A percentile compares a stretch with the other conserved stretches of the same genome.
Evolutionary conservation across 768 basidiomycete species (phyloP).

Genomic region (Coprinellus micaceus): DNA sequence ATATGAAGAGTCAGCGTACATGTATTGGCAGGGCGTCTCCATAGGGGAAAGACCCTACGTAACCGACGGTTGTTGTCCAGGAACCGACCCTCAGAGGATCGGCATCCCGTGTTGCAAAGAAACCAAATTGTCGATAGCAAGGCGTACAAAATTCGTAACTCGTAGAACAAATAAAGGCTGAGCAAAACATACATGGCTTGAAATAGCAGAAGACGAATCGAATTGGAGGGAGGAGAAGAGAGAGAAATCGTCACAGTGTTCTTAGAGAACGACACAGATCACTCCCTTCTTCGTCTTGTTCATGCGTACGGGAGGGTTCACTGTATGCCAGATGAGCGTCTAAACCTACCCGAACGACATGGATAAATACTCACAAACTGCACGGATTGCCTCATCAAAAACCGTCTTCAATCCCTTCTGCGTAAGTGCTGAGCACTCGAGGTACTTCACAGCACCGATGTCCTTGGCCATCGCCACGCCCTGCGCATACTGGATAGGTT

Average conservation of each 20-base stretch:
- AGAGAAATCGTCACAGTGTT: slow-evolving; percentile 17
- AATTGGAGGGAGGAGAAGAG: slow-evolving; percentile 7
- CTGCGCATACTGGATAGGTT: slow-evolving; percentile 88
- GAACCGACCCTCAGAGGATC: neutral
- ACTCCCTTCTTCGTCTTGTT: slow-evolving; percentile 24
- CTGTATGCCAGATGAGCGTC: slow-evolving; percentile 31
- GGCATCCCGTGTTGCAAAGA: neutral
- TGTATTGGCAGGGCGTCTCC: neutral
- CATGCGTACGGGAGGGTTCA: slow-evolving; percentile 68
- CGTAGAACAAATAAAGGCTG: slow-evolving; percentile 45
- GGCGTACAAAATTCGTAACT: slow-evolving; percentile 57
- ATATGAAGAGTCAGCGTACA: neutral
- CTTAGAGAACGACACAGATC: slow-evolving; percentile 9
- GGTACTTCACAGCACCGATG: slow-evolving; percentile 92
- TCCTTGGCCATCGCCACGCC: slow-evolving; percentile 90
- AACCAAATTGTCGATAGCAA: slow-evolving; percentile 21
- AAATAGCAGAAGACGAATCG: slow-evolving; percentile 25
- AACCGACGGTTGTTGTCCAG: neutral
- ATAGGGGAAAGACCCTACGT: neutral
- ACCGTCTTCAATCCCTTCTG: slow-evolving; percentile 99
- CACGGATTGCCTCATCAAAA: slow-evolving; percentile 97
- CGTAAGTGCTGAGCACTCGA: slow-evolving; percentile 94
- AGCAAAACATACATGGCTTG: slow-evolving; percentile 63
- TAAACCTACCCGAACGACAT: neutral
- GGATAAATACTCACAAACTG: slow-evolving; percentile 70